Base-by-base conservation (phyloP, 2,329 filamentous ascomycete species). In the Xylariaceae sp. region DNA sequence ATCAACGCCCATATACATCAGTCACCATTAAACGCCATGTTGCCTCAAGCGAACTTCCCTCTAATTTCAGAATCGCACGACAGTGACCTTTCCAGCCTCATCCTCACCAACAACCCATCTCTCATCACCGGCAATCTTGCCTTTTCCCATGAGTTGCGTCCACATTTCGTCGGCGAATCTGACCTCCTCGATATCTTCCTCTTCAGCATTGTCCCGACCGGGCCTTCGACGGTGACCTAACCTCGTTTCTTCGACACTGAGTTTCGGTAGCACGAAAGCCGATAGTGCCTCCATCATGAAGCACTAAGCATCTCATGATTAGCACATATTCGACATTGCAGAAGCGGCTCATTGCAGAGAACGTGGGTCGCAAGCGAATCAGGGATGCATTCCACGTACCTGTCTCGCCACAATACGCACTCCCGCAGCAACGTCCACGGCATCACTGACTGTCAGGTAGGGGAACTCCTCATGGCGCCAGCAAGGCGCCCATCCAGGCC, bases 61-160 rank as follows among this genome's bases (percentile, higher is more conserved):
- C 22, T 11, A n/a, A 11, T 11, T 11, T 63, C 52, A 72, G 45
- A 83, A 83, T 41, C 69, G 59, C 44, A 75, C 62, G 41, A 83
- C 61, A 1, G 76, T 74, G 34, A 83, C 56, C 44, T 70, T 66
- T 24, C 73, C 67, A 8, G 64, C 54, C 2, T 50, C 47, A 53
- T 78, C 79, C 61, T 83, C 75, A 0, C 80, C 79, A 9, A 83
- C 59, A n/a, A 83, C 39, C 70, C 78, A 83, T 41, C 76, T 61
- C 57, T 83, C 79, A 45, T 80, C 76, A 2, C 79, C 81, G 28
- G 62, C 71, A 13, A 84, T 74, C 45, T 67, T 67, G 1, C 76
- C 78, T 51, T 69, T 74, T 2, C 57, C 68, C 35, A 76, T 60
- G 26, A 83, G 54, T 53, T 74, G 64, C 16, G 56, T 54, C 64